Percentiles rank a stretch among this genome's conserved stretches.
Conservation (phyloP, 1,284 basidiomycete species). For the Hemileia vastatrix region DNA sequence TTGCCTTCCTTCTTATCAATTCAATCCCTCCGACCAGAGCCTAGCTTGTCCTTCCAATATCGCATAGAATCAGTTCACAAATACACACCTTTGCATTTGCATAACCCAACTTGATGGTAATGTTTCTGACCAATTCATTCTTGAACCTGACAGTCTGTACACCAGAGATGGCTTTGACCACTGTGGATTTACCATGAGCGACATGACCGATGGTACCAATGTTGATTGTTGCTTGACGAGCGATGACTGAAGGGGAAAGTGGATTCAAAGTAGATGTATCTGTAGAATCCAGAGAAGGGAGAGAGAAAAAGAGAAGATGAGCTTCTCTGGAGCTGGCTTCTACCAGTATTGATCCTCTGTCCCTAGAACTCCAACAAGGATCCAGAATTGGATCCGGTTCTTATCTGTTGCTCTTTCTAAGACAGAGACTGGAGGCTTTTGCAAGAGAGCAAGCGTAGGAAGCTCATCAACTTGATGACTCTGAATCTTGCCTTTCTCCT, state of each 20-base stretch:
- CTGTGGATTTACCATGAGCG: conserved; percentile 90
- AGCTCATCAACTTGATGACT: background rate
- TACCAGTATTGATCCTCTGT: background rate
- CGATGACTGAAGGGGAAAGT: background rate
- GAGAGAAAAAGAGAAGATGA: background rate
- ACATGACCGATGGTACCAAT: conserved; percentile 45
- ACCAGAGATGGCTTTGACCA: conserved; percentile 96
- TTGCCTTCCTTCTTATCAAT: background rate
- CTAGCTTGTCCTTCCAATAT: no score
- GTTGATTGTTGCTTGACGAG: no score
- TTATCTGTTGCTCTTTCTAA: background rate
- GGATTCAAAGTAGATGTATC: no score
- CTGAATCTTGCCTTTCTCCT: background rate
- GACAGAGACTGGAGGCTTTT: background rate
- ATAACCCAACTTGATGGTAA: conserved; percentile 96
- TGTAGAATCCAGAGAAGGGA: background rate
- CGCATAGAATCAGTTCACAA: background rate
- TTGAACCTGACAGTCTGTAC: conserved; percentile 98
- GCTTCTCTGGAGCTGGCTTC: background rate
- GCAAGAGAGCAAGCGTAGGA: background rate
- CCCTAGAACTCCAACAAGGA: background rate
- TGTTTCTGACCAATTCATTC: conserved; percentile 95
- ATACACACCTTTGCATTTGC: conserved; percentile 86
- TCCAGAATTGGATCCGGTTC: background rate
- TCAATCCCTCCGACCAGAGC: no score